phyloP scores from a whole-genome alignment of 2,329 filamentous ascomycete genomes.

The Aspergillus persii region DNA sequence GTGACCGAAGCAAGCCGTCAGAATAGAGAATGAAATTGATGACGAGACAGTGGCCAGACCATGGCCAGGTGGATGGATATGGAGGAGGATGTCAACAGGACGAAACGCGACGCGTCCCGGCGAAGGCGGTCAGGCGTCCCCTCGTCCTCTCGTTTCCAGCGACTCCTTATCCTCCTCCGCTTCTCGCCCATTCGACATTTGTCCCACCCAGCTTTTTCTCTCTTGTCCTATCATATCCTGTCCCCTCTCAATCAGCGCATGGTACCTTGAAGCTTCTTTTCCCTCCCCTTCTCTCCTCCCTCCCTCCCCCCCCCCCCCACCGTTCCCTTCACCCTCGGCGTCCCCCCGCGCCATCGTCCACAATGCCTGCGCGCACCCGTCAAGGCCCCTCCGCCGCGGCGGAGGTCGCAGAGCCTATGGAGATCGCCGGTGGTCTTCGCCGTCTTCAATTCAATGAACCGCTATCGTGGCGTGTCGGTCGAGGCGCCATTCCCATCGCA shows the following conservation, averaged over 20 bases:
- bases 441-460: constrained; percentile 76
- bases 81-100: too few species aligned
- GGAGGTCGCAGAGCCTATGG: constrained; percentile 33
- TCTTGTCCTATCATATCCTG: background rate
- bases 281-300: background rate
- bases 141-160: constrained; percentile 1
- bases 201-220: background rate
- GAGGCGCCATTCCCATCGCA: constrained; percentile 72
- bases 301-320: background rate
- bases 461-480: constrained; percentile 87
- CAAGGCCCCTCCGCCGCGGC: constrained; percentile 32
- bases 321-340: constrained; percentile 11
- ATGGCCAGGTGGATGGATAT: too few species aligned
- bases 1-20: too few species aligned
- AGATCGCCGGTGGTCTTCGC: constrained; percentile 31
- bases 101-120: constrained; percentile 3
- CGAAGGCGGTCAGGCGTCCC: constrained; percentile 4
- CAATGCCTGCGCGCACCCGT: constrained; percentile 46
- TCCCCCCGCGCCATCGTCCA: constrained; percentile 28
- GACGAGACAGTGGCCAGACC: too few species aligned
- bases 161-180: background rate
- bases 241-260: constrained; percentile 12
- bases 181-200: background rate
- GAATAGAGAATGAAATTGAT: too few species aligned
- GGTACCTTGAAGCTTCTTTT: constrained; percentile 18